A percentile compares a stretch with the other conserved stretches of the same genome.
These are phyloP conservation scores for Spergularia marina DNA, from an alignment of 148 eudicot species.

Conservation along the genomic window DNA sequence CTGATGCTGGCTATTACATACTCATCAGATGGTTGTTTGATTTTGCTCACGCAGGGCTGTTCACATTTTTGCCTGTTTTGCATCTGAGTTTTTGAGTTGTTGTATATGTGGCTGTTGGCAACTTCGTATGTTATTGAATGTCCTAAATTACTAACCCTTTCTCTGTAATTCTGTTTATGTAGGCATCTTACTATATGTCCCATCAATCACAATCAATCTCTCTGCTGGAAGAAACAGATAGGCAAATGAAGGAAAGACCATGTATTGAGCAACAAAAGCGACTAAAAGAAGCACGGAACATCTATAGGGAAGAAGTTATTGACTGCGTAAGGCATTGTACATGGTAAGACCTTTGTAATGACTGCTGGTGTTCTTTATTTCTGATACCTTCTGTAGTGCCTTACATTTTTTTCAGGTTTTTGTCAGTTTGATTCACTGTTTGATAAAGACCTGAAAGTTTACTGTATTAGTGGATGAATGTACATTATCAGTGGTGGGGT, in stretches of 20 bases:
- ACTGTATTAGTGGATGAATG: not conserved
- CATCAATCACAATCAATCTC: constrained; percentile 82
- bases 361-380: not conserved
- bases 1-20: not conserved
- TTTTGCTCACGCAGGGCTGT: not conserved
- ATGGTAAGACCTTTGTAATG: constrained; percentile 52
- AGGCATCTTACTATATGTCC: constrained; percentile 89
- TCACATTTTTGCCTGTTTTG: not conserved
- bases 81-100: not conserved
- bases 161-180: constrained; percentile 20
- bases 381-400: not conserved
- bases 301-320: constrained; percentile 81
- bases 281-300: constrained; percentile 79
- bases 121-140: not conserved
- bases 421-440: not conserved
- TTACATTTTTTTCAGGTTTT: not conserved
- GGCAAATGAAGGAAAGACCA: constrained; percentile 68
- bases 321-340: constrained; percentile 76
- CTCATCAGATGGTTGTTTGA: not conserved
- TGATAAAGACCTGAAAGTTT: not conserved
- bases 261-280: constrained; percentile 76
- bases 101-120: not conserved
- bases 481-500: not conserved
- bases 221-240: constrained; percentile 87
- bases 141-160: not conserved